A percentile compares a stretch with the other conserved stretches of the same genome.
Evolutionary conservation across 139 green algal genomes (phyloP).

Genomic region (Marvania coccoides): DNA sequence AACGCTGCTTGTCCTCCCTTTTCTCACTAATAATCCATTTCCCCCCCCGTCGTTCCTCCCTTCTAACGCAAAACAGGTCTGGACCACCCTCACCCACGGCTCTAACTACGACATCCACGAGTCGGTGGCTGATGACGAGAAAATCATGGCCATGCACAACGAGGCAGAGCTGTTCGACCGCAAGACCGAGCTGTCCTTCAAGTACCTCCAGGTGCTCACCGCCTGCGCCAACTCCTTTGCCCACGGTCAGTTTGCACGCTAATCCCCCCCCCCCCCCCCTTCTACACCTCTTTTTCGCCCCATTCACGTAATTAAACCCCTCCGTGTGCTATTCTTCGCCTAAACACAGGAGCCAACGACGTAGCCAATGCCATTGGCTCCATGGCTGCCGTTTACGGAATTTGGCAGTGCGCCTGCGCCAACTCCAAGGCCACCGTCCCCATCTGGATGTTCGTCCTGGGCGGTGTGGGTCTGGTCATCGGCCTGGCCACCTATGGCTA

Average conservation of each 20-base stretch:
- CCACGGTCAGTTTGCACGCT: too few species aligned
- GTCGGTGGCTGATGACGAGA: slow-evolving; percentile 1
- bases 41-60: too few species aligned
- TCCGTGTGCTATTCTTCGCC: too few species aligned
- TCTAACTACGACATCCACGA: slow-evolving; percentile 12
- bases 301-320: neutral
- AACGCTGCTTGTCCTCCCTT: too few species aligned
- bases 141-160: slow-evolving; percentile 39
- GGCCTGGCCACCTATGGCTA: slow-evolving; percentile 70
- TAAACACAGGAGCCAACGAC: too few species aligned
- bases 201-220: slow-evolving; percentile 72
- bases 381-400: slow-evolving; percentile 59
- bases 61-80: too few species aligned
- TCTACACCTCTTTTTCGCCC: neutral
- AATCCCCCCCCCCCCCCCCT: neutral
- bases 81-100: neutral
- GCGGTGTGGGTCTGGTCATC: slow-evolving; percentile 64
- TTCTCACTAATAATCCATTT: too few species aligned
- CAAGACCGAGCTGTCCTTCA: slow-evolving; percentile 60
- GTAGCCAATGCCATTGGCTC: slow-evolving; percentile 74
- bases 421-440: slow-evolving; percentile 26
- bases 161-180: slow-evolving; percentile 62
- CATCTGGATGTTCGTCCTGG: slow-evolving; percentile 69
- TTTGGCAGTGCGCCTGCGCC: slow-evolving; percentile 21
- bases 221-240: slow-evolving; percentile 76